Evolutionary conservation across 305 asterid genomes (phyloP), one percentile per base, ranked within the genome.

Genomic region (Rubia occidens): DNA sequence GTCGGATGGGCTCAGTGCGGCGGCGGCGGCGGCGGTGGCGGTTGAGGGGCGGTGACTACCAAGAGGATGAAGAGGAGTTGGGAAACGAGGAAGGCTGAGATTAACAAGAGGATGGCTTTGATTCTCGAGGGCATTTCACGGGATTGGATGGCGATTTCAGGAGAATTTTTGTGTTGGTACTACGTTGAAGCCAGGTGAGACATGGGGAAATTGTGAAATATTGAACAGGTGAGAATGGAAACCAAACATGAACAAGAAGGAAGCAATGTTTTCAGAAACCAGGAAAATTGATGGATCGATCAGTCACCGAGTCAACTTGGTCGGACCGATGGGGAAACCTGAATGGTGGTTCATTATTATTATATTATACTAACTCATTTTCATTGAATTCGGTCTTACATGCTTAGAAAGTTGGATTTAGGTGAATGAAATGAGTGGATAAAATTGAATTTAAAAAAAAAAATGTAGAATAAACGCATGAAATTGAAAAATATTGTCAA

Each of bases 51-150:
- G 74, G 45, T 78, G 77, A 72, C 79, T 56, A 54, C 76, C 77
- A 71, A 80, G 71, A 83, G 79, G 78, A 35, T 44, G 54, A 72
- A 64, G 20, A 88, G 81, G 66, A 84, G 84, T 80, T 82, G 78
- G 73, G 79, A 68, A 37, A 85, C 81, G 78, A 85, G 70, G 26
- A 84, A 59, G 71, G 87, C 76, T 69, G 89, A 84, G 86, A 85
- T 47, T 73, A 85, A 75, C 79, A 90, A 80, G 81, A 88, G 86
- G 67, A 76, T 55, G 67, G 84, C 81, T 70, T 85, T 85, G 76
- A 67, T 59, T 68, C 84, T 78, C n/a, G 82, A 75, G 43, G 74
- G 62, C 90, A 85, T 87, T 74, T 82, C 70, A 44, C 60, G 24
- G 45, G 26, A 66, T 24, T 49, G 8, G 26, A 47, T 6, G 21